A percentile compares a stretch with the other conserved stretches of the same genome.
phyloP scores from a whole-genome alignment of 805 yeast species.

The Lipomyces sp. region DNA sequence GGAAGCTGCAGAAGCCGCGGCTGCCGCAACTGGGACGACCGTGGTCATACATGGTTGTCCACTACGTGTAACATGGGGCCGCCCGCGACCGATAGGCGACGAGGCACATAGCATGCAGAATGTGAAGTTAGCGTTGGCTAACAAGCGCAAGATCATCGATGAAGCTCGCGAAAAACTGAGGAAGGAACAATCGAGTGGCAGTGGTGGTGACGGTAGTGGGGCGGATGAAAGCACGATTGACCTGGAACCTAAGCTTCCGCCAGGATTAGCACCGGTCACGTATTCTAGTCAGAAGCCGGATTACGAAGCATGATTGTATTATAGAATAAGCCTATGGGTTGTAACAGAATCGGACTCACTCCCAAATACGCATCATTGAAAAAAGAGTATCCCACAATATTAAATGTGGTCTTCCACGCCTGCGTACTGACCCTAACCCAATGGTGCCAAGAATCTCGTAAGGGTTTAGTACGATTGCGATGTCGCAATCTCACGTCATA shows the following conservation, averaged over 20 bases:
- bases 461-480: background rate
- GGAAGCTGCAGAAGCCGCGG: slow-evolving; percentile 56
- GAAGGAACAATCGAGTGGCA: slow-evolving; percentile 1
- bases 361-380: background rate
- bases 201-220: background rate
- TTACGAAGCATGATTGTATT: slow-evolving; percentile 22
- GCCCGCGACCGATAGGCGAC: slow-evolving; percentile 40
- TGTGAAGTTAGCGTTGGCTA: slow-evolving; percentile 31
- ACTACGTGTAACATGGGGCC: slow-evolving; percentile 40
- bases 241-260: slow-evolving; percentile 26
- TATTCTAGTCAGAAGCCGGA: slow-evolving; percentile 33
- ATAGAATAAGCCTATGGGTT: background rate
- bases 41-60: slow-evolving; percentile 37
- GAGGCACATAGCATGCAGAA: slow-evolving; percentile 27
- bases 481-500: no score
- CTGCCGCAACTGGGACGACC: slow-evolving; percentile 38
- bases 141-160: slow-evolving; percentile 28
- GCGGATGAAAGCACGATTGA: background rate
- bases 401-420: background rate
- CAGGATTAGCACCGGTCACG: slow-evolving; percentile 25
- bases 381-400: background rate
- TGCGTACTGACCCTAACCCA: background rate
- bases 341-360: background rate
- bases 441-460: background rate
- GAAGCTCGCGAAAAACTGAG: slow-evolving; percentile 27